phyloP scores from a whole-genome alignment of 352 stramenopile genomes.

The Phytophthora europaea region DNA sequence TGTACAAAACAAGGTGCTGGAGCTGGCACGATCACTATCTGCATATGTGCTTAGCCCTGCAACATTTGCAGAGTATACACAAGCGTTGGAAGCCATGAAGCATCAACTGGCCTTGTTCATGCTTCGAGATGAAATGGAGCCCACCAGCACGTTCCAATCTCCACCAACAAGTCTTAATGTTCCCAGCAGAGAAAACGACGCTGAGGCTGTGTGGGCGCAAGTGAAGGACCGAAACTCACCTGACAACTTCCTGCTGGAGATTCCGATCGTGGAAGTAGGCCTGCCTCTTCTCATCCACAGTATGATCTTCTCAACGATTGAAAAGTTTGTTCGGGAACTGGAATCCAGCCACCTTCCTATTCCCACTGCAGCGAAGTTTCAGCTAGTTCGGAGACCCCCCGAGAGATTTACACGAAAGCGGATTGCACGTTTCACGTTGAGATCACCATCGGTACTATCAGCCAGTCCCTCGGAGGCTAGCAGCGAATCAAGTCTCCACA shows the following conservation, averaged over 20 bases:
- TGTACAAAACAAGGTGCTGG: conserved; percentile 10
- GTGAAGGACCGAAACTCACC: conserved; percentile 39
- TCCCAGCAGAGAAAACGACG: conserved; percentile 2
- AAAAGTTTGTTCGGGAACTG: conserved; percentile 75
- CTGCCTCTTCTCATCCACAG: conserved; percentile 68
- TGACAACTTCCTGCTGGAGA: conserved; percentile 68
- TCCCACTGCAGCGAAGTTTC: conserved; percentile 70
- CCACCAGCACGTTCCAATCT: neutral
- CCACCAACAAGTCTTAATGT: neutral
- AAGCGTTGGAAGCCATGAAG: conserved; percentile 36
- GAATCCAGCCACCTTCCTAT: conserved; percentile 69
- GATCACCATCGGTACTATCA: conserved; percentile 10
- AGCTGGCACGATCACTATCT: conserved; percentile 17
- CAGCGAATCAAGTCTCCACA: conserved; percentile 29
- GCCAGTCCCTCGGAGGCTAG: conserved; percentile 22
- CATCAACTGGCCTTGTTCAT: conserved; percentile 36
- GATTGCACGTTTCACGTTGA: conserved; percentile 60
- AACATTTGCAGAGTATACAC: conserved; percentile 43
- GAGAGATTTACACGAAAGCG: conserved; percentile 72
- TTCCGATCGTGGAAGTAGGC: conserved; percentile 55
- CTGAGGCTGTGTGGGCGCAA: conserved; percentile 6
- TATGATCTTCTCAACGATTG: conserved; percentile 59
- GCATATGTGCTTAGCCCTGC: conserved; percentile 13
- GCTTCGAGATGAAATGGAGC: conserved; percentile 15
- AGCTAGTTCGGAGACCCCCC: conserved; percentile 80